A percentile compares a stretch with the other conserved stretches of the same genome.
Conservation (phyloP, 768 basidiomycete genomes). For the Cystofilobasidium bisporidii region DNA sequence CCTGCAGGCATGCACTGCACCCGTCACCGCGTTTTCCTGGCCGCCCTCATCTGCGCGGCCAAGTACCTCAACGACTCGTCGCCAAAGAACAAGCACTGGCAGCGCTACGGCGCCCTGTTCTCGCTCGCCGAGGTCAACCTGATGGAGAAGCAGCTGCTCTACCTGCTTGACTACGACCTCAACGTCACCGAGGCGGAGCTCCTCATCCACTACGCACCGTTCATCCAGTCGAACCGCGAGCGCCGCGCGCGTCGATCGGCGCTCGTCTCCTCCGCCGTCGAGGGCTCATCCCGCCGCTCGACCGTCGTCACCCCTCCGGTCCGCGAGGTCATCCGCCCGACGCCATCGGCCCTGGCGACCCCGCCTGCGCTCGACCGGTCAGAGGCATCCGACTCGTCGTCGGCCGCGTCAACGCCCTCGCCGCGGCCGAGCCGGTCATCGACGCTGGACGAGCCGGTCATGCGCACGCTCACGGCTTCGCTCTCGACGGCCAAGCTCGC, state of each 20-base stretch:
- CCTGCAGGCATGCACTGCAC: slow-evolving; percentile 68
- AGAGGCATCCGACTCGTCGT: not conserved
- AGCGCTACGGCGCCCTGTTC: slow-evolving; percentile 60
- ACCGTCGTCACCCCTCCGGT: not conserved
- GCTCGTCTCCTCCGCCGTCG: slow-evolving; percentile 13
- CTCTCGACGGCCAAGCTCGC: slow-evolving; percentile 20
- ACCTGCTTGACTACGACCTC: slow-evolving; percentile 79
- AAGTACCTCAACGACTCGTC: slow-evolving; percentile 93
- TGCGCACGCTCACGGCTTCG: slow-evolving; percentile 9
- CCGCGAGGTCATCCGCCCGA: slow-evolving; percentile 3
- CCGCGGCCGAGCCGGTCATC: not conserved
- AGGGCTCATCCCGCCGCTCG: slow-evolving; percentile 12
- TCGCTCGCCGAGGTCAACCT: slow-evolving; percentile 59
- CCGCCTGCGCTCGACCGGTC: slow-evolving; percentile 24
- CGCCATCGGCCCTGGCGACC: slow-evolving; percentile 4
- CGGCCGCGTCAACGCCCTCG: slow-evolving; percentile 19
- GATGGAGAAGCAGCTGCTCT: slow-evolving; percentile 95
- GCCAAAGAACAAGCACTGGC: slow-evolving; percentile 93
- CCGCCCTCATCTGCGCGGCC: slow-evolving; percentile 85
- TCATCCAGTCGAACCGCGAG: slow-evolving; percentile 42
- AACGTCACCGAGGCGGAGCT: slow-evolving; percentile 79
- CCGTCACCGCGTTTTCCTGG: slow-evolving; percentile 89
- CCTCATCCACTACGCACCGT: slow-evolving; percentile 48
- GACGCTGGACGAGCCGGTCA: slow-evolving; percentile 12
- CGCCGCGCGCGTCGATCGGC: slow-evolving; percentile 19